These are phyloP conservation scores for Colletotrichum liaoningense DNA, from an alignment of 2,329 filamentous ascomycete species.

Conservation along the genomic window DNA sequence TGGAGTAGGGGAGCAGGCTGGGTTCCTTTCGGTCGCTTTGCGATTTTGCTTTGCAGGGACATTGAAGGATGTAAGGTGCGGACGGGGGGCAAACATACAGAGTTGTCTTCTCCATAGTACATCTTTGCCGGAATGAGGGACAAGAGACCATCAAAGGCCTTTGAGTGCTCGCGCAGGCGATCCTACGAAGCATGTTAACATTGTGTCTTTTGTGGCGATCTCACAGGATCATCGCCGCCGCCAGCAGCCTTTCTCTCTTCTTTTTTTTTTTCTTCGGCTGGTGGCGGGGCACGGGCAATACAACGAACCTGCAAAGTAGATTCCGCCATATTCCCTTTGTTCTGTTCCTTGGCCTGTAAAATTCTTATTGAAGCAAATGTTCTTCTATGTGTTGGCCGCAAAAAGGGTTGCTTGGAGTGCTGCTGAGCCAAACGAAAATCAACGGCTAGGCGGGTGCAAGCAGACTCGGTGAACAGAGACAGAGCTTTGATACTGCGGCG, in stretches of 20 bases:
- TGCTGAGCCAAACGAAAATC: not conserved
- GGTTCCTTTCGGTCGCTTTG: not conserved
- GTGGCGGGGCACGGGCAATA: constrained; percentile 36
- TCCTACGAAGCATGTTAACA: constrained; percentile 34
- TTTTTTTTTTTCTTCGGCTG: constrained; percentile 9
- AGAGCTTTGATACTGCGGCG: constrained; percentile 27
- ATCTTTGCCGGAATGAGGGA: constrained; percentile 90
- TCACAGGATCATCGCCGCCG: constrained; percentile 21
- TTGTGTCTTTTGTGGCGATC: not conserved
- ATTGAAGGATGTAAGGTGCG: not conserved
- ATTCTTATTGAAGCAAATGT: not conserved
- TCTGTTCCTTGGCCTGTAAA: not conserved
- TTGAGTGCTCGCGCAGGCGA: constrained; percentile 57
- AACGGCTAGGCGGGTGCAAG: constrained; percentile 9
- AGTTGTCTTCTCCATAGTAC: constrained; percentile 89
- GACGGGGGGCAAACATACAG: constrained; percentile 66
- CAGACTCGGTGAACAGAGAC: constrained; percentile 22
- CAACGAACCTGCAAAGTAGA: constrained; percentile 59
- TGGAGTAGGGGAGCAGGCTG: not conserved
- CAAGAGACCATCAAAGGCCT: constrained; percentile 87
- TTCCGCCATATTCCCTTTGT: constrained; percentile 51
- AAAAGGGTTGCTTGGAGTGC: constrained; percentile 1
- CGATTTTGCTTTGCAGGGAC: not conserved
- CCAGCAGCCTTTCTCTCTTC: constrained; percentile 7
- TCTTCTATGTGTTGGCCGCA: not conserved